phyloP scores from a whole-genome alignment of 805 yeast species.

The Sugiyamaella lignohabitans region DNA sequence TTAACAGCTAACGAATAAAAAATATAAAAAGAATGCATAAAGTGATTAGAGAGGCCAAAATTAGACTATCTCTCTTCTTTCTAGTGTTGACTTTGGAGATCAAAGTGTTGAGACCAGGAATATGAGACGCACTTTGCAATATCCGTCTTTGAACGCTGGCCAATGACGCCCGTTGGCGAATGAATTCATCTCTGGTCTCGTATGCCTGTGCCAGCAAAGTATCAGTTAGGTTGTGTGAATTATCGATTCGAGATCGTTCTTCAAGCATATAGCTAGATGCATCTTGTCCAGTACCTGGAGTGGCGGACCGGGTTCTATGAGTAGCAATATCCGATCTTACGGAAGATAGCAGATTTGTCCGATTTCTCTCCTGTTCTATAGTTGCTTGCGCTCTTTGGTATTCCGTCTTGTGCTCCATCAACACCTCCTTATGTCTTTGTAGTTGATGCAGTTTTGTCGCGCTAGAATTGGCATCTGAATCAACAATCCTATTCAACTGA shows the following conservation, averaged over 20 bases:
- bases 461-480: slow-evolving; percentile 48
- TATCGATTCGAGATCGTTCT: slow-evolving; percentile 68
- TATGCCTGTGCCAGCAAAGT: slow-evolving; percentile 75
- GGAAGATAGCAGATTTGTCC: slow-evolving; percentile 63
- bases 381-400: slow-evolving; percentile 52
- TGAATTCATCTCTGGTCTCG: slow-evolving; percentile 80
- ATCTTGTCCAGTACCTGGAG: slow-evolving; percentile 44
- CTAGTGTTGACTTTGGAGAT: slow-evolving; percentile 79
- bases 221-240: slow-evolving; percentile 71
- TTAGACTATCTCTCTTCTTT: slow-evolving; percentile 78
- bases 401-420: slow-evolving; percentile 62
- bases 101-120: slow-evolving; percentile 79
- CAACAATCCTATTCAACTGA: slow-evolving; percentile 47
- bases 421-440: slow-evolving; percentile 70
- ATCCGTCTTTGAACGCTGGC: slow-evolving; percentile 58
- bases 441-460: slow-evolving; percentile 76
- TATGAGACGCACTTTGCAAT: slow-evolving; percentile 50
- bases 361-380: slow-evolving; percentile 67
- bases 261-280: slow-evolving; percentile 76
- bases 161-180: slow-evolving; percentile 61
- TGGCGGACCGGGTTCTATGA: slow-evolving; percentile 38
- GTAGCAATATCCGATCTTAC: slow-evolving; percentile 76
- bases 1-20: slow-evolving; percentile 37
- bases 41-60: slow-evolving; percentile 69
- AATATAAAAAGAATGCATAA: slow-evolving; percentile 65